Evolutionary conservation across 2,329 filamentous ascomycete species (phyloP), one percentile per base, ranked within the genome.

Genomic region (Tolypocladium ophioglossoides): DNA sequence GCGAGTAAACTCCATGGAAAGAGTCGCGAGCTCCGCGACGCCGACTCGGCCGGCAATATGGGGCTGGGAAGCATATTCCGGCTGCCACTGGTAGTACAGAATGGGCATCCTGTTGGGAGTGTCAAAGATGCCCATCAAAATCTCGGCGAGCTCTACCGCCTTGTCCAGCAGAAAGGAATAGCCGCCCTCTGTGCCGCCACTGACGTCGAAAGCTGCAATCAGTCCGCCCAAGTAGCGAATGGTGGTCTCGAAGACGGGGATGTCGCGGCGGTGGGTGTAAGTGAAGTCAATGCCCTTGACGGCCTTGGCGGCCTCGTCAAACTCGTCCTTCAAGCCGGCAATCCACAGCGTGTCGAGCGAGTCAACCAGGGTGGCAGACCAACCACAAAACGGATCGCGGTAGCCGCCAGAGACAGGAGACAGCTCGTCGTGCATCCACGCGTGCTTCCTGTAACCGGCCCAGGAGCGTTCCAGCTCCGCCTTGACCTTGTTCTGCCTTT

Each of bases 91-190:
- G 70, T 92, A 95, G 69, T 85, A 91, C 6, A 90, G 78, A 7
- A 89, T 72, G 3, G 92, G 91, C 89, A 97, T 95, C 61, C 90
- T 84, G 68, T 97, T 96, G 1, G 91, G 91, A 0, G 92, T 96
- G 69, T 95, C 90, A 63, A 95, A 95, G 4, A 87, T 80, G 52
- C 86, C 84, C 74, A 91, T 90, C 35, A 95, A 73, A 56, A 95
- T 79, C 62, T 92, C 87, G 40, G 83, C 90, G 30, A 94, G 79
- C 69, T 92, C 86, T 38, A 86, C 77, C 1, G 90, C 88, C 70
- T 95, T 94, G 53, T 85, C 80, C 35, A 95, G 76, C 12, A 95
- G 75, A 27, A 86, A 75, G 22, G 78, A 71, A 63, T 95, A 86
- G 16, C 72, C 63, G 39, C 77, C 75, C 9, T 70, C 63, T 39